Evolutionary conservation across 2,329 filamentous ascomycete species (phyloP).

Genomic region (Beauveria pseudobassiana): DNA sequence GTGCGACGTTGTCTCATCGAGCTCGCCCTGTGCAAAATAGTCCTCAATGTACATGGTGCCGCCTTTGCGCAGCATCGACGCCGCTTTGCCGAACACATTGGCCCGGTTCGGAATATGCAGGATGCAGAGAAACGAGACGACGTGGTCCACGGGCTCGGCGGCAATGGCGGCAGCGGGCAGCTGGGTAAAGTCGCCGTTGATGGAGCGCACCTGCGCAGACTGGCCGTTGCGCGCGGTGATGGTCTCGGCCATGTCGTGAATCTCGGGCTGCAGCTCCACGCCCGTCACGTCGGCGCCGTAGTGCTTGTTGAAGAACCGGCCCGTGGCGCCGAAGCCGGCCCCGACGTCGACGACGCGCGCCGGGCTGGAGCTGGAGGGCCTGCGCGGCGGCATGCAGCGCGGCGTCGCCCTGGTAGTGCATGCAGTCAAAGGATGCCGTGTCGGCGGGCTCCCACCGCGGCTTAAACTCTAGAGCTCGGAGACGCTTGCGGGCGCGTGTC

Average conservation of each 20-base stretch:
- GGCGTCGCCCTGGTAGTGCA: slow-evolving; percentile 18
- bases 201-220: slow-evolving; percentile 11
- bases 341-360: slow-evolving; percentile 16
- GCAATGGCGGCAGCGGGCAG: slow-evolving; percentile 7
- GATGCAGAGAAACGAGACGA: slow-evolving; percentile 18
- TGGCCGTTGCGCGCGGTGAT: slow-evolving; percentile 13
- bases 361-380: slow-evolving; percentile 12
- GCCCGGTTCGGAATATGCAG: slow-evolving; percentile 15
- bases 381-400: slow-evolving; percentile 15
- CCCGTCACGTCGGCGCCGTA: slow-evolving; percentile 14
- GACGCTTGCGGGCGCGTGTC: neutral
- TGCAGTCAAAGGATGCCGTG: slow-evolving; percentile 17
- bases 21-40: slow-evolving; percentile 13
- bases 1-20: neutral
- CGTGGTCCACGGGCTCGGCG: slow-evolving; percentile 13
- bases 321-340: slow-evolving; percentile 17
- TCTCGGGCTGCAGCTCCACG: slow-evolving; percentile 17
- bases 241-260: slow-evolving; percentile 15
- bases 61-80: slow-evolving; percentile 7
- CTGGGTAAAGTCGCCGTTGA: slow-evolving; percentile 14
- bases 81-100: slow-evolving; percentile 13
- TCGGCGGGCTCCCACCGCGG: slow-evolving; percentile 14
- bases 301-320: slow-evolving; percentile 15
- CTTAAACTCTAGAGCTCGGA: slow-evolving; percentile 11
- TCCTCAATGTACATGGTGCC: slow-evolving; percentile 18